Base-by-base conservation (phyloP, 139 green algal genomes). In the Closterium sp. region DNA sequence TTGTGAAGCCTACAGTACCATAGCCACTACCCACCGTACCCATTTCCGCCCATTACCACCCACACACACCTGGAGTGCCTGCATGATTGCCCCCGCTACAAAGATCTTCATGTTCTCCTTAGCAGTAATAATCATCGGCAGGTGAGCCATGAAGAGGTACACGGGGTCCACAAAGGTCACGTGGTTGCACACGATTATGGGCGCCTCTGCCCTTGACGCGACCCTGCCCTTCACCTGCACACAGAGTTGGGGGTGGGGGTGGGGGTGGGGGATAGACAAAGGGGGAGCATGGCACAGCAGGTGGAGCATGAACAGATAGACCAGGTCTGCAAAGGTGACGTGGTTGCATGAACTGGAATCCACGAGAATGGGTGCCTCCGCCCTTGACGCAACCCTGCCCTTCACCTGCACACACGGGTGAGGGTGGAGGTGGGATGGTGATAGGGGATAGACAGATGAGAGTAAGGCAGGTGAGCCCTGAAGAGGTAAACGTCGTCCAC, bases 61-160 rank as follows among this genome's bases (percentile, higher is more conserved):
- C 45, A 70, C 45, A 30, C 70, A 2, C 89, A 93, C 90, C 90
- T 93, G 90, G 7, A 93, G 86, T 0, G 90, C 79, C 31, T 88
- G 9, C 90, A 93, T 93, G 31, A 93, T 70, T n/a, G 34, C 9
- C 79, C 90, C 90, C 22, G 90, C 90, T 10, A 93, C 31, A 30
- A 85, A 85, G 87, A 93, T 93, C 1, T 90, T 79, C 42, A 93
- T 30, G 29, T 93, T 93, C 84, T 93, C 90, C 50, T 93, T 93
- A 28, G 90, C 90, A 2, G 31, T 93, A 2, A 93, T 85, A 9
- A 93, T 86, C 90, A 93, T 89, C 5, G 90, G 90, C 84, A 93
- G 90, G 84, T 90, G 90, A 13, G 62, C 90, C 22, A 92, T 89
- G 11, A 92, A 92, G 2, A 89, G 17, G 29, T 70, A 92, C 32